These are phyloP conservation scores for Aphanomyces astaci DNA, from an alignment of 352 stramenopile species.

Conservation along the genomic window DNA sequence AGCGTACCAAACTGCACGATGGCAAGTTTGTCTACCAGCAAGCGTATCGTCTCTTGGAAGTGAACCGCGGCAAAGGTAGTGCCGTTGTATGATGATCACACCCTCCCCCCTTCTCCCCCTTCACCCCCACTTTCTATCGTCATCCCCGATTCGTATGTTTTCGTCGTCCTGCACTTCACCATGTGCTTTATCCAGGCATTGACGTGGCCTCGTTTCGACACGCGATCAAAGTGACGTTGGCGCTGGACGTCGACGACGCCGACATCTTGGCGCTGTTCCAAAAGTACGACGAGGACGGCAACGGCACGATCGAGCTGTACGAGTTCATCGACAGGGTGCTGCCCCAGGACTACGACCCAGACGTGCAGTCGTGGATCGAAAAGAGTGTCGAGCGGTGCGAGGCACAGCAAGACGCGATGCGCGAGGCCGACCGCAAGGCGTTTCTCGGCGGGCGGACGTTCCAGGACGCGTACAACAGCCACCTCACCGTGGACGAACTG, in stretches of 20 bases:
- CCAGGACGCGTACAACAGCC: slow-evolving; percentile 37
- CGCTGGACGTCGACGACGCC: slow-evolving; percentile 61
- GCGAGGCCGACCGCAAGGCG: slow-evolving; percentile 51
- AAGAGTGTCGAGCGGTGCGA: slow-evolving; percentile 61
- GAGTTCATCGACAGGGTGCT: slow-evolving; percentile 76
- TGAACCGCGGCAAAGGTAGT: slow-evolving; percentile 40
- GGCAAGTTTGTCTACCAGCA: slow-evolving; percentile 83
- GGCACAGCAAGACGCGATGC: slow-evolving; percentile 42
- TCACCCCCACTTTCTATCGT: too few species aligned
- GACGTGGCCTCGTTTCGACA: slow-evolving; percentile 68
- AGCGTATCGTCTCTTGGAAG: slow-evolving; percentile 71
- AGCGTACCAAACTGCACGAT: slow-evolving; percentile 67
- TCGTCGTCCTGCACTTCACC: too few species aligned
- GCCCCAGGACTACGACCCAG: slow-evolving; percentile 67
- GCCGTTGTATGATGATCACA: background rate
- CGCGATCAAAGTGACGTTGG: slow-evolving; percentile 69
- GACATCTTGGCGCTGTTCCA: slow-evolving; percentile 74
- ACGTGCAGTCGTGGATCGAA: slow-evolving; percentile 57
- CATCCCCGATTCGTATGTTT: too few species aligned
- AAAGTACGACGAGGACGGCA: slow-evolving; percentile 75
- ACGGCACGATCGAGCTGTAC: slow-evolving; percentile 73
- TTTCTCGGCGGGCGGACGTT: slow-evolving; percentile 42
- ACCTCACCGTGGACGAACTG: slow-evolving; percentile 55
- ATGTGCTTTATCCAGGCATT: too few species aligned
- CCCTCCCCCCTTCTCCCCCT: background rate